Evolutionary conservation across 768 basidiomycete species (phyloP).

Genomic region (Psilocybe sp.): DNA sequence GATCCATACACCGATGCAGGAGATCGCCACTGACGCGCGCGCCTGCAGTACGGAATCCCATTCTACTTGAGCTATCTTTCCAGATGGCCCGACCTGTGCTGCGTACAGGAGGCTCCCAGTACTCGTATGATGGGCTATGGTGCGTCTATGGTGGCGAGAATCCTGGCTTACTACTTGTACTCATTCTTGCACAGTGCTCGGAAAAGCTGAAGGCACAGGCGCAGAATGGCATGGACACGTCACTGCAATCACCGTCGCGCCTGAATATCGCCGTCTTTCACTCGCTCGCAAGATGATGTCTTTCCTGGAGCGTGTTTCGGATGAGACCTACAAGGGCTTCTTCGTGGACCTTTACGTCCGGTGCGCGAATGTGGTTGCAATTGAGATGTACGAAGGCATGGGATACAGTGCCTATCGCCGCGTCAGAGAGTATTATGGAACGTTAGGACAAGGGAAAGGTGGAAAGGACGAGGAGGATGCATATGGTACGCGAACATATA

Average conservation of each 20-base stretch:
- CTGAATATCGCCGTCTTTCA: conserved; percentile 85
- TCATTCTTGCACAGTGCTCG: conserved; percentile 60
- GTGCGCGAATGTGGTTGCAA: conserved; percentile 80
- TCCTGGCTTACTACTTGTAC: not conserved
- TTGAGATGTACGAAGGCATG: conserved; percentile 87
- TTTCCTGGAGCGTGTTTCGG: conserved; percentile 82
- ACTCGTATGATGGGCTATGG: conserved; percentile 93
- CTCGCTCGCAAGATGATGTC: conserved; percentile 87
- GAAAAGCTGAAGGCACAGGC: conserved; percentile 82
- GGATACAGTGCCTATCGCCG: conserved; percentile 92
- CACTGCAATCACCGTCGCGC: conserved; percentile 92
- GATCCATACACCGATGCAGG: not conserved
- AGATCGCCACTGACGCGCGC: not conserved
- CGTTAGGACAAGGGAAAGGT: conserved; percentile 71
- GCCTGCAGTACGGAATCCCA: conserved; percentile 70
- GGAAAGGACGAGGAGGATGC: conserved; percentile 86
- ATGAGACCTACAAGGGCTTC: conserved; percentile 76
- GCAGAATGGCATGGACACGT: conserved; percentile 92
- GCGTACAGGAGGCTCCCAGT: conserved; percentile 74
- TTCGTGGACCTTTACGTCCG: conserved; percentile 97
- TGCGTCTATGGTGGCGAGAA: conserved; percentile 32
- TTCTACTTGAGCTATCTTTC: conserved; percentile 90
- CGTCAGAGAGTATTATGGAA: conserved; percentile 88
- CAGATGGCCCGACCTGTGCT: conserved; percentile 91
- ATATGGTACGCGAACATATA: conserved; percentile 60